Evolutionary conservation across 2,329 filamentous ascomycete genomes (phyloP), one percentile per base, ranked within the genome.

Genomic region (Talaromyces sp.): DNA sequence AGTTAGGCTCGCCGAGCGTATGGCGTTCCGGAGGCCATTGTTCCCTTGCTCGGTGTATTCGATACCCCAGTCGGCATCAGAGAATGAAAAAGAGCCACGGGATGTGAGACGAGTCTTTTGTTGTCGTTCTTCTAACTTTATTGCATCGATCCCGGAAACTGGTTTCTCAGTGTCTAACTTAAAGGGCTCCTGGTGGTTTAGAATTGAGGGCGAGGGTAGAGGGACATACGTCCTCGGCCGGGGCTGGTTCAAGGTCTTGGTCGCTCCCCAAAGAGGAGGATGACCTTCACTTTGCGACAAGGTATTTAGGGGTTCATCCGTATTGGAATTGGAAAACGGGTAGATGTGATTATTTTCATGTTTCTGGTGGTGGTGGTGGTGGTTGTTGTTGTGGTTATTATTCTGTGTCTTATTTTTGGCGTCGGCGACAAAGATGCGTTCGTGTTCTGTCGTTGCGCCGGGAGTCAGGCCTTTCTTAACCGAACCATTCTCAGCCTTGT

Each of bases 1-100:
- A 60, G 88, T 85, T 54, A 91, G 85, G 16, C 85, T 82, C 1
- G 91, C 89, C 16, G 92, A 91, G 65, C 91, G 87, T 36, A 95
- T 87, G 4, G 94, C 94, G 72, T 96, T 97, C 69, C 90, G 88
- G 56, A 98, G 83, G 23, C 94, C 95, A 27, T 92, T 93, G 71
- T 98, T 98, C 62, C 94, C 94, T 76, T 96, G 92, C 61, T 96
- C 89, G 0, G 92, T 91, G 61, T 89, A 88, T 63, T 92, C 89
- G 40, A 98, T 86, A 36, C 84, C 88, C 90, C 93, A 98, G 57
- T 89, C 83, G 9, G 90, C 89, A n/a, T 86, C 83, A 55, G 90
- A 89, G 69, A 93, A 93, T 55, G 89, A 76, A 30, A 56, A 47
- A 12, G 57, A 51, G 14, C 31, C 30, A 28, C 50, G 16, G 65